Evolutionary conservation across 441 rosid genomes (phyloP).

Genomic region (Erodium chrysanthum): DNA sequence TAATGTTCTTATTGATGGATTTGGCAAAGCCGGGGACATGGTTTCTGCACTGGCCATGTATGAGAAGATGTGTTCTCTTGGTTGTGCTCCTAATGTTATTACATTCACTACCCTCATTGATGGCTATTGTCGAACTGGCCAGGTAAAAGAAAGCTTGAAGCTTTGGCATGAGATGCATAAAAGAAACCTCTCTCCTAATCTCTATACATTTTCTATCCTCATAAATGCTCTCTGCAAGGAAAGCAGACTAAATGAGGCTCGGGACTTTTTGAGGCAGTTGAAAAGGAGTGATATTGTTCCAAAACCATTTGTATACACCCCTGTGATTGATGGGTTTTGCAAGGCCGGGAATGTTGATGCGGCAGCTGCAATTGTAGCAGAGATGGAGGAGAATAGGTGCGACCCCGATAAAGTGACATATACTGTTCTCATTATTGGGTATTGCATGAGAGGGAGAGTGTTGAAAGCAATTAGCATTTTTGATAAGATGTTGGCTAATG

Average conservation of each 20-base stretch:
- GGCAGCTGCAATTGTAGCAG: constrained; percentile 50
- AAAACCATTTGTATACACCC: constrained; percentile 70
- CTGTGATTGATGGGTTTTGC: constrained; percentile 81
- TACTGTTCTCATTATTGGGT: constrained; percentile 79
- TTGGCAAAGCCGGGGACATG: constrained; percentile 54
- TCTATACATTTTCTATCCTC: constrained; percentile 52
- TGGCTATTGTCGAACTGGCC: constrained; percentile 75
- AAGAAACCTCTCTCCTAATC: constrained; percentile 49
- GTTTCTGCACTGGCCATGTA: constrained; percentile 35
- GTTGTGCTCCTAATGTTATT: constrained; percentile 53
- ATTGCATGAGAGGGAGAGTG: constrained; percentile 85
- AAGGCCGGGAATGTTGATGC: constrained; percentile 79
- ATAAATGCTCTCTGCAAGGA: constrained; percentile 62
- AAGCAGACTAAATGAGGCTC: constrained; percentile 58
- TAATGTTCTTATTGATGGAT: constrained; percentile 71
- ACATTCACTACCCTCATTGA: constrained; percentile 67
- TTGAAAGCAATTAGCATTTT: constrained; percentile 58
- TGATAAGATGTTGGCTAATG: constrained; percentile 59
- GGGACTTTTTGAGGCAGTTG: constrained; percentile 48
- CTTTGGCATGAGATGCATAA: constrained; percentile 53
- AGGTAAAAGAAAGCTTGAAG: constrained; percentile 44
- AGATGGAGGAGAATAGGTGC: constrained; percentile 67
- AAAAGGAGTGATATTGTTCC: constrained; percentile 34
- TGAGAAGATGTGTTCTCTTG: constrained; percentile 41
- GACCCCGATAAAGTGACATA: constrained; percentile 71